Conservation (phyloP, 257 asterid species). For the Capsicum pubescens region DNA sequence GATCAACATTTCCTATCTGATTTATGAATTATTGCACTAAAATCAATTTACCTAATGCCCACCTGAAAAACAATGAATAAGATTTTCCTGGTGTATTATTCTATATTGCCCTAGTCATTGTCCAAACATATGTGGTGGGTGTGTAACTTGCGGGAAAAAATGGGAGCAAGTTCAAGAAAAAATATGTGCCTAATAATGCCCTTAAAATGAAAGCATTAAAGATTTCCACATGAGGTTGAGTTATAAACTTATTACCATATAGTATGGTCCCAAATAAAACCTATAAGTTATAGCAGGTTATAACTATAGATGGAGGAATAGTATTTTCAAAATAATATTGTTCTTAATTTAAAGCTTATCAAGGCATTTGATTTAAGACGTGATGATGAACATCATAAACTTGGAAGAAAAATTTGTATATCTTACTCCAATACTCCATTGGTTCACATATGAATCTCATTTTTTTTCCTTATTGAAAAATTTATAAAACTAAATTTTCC, state of each 20-base stretch:
- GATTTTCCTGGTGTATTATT: too few species aligned
- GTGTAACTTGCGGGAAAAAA: neutral
- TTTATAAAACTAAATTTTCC: neutral
- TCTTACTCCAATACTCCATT: neutral
- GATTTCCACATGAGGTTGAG: neutral
- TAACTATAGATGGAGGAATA: neutral
- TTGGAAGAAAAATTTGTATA: neutral
- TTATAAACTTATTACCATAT: neutral
- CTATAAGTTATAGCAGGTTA: neutral
- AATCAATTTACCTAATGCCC: too few species aligned
- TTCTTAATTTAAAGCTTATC: neutral
- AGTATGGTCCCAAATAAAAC: constrained; percentile 2
- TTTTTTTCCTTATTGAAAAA: neutral
- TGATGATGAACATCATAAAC: neutral
- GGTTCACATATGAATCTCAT: neutral
- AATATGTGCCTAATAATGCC: neutral
- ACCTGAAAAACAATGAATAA: neutral
- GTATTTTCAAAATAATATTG: neutral
- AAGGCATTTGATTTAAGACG: neutral
- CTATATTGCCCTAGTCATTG: neutral
- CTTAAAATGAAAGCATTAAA: neutral
- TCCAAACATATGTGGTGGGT: neutral
- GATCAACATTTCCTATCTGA: neutral
- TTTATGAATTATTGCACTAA: neutral
- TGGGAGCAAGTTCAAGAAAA: neutral